Percentiles rank a stretch among this genome's conserved stretches.
These are phyloP conservation scores for Exobasidium rhododendri DNA, from an alignment of 1,284 basidiomycete genomes.

Conservation along the genomic window DNA sequence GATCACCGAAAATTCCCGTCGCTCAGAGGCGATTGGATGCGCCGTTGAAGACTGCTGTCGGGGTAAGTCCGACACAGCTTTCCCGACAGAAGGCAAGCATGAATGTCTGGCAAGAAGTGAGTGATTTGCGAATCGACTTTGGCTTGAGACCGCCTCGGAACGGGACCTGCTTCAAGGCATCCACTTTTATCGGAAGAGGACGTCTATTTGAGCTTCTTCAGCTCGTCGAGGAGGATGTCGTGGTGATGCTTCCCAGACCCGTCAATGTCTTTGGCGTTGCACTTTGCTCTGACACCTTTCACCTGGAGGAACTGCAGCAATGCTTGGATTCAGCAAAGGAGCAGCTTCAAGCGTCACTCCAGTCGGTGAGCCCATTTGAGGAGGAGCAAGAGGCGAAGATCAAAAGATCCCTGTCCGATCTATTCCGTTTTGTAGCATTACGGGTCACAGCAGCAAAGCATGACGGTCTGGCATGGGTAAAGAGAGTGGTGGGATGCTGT, in stretches of 20 bases:
- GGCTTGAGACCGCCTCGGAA: constrained; percentile 29
- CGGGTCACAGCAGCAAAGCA: neutral
- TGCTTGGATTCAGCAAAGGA: neutral
- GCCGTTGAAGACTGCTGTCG: neutral
- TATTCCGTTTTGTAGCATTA: neutral
- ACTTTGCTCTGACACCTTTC: neutral
- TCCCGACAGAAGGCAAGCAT: neutral
- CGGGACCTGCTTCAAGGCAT: constrained; percentile 21
- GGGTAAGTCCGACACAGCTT: neutral
- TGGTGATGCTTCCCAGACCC: neutral
- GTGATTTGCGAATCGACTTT: constrained; percentile 40
- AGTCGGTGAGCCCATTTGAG: neutral
- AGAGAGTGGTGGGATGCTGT: neutral
- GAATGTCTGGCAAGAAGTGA: constrained; percentile 17
- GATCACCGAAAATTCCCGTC: too few relatives aligned
- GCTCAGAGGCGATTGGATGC: neutral
- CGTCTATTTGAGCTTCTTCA: constrained; percentile 26
- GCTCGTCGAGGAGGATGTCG: neutral
- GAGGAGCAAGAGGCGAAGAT: neutral
- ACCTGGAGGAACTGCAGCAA: neutral
- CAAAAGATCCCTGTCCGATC: neutral
- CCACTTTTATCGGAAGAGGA: constrained; percentile 23
- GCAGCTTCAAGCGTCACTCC: neutral
- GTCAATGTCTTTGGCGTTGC: neutral
- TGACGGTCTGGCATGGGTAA: neutral